Base-by-base conservation (phyloP, 805 yeast genomes). In the Wickerhamomyces hampshirensis region DNA sequence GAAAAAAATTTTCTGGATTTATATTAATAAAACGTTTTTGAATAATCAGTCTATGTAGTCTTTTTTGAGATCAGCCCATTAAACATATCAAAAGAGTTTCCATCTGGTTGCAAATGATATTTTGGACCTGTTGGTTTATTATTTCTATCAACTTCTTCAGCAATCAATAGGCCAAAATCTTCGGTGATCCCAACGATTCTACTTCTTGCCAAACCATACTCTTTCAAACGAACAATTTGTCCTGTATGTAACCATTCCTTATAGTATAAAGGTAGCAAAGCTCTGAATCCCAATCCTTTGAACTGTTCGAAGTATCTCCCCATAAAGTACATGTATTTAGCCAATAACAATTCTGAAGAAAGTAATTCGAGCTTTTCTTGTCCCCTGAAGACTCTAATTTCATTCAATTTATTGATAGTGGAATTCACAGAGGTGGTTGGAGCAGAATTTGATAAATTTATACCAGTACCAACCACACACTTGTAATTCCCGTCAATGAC, bases 61-160 rank as follows among this genome's bases (percentile, higher is more conserved):
- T 79, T 82, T 41, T 66, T 78, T 14, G 80, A 83, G 13, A 91
- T 83, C 45, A 93, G 66, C 0, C 98, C 98, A 48, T 73, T 82
- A 65, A 93, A 84, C 71, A 93, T 89, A 57, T 93, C 98, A 53
- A 93, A 93, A 4, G 97, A 86, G 56, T 93, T 93, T 1, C 99
- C 98, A 59, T 93, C 98, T 0, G 99, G 98, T 58, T 89, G 97
- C 31, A 93, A 63, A 48, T 86, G 82, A 45, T 71, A 79, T 5
- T 52, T 63, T 28, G 65, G 69, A 0, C 86, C 84, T 2, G 80
- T 75, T 12, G 65, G 64, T 10, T 48, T 53, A 16, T 70, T 71
- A 11, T 59, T 51, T 5, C 59, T 46, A 33, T 73, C 72, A 6
- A 79, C 57, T 44, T 84, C 95, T 41, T 76, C 79, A 3, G 85